phyloP scores from a whole-genome alignment of 2,329 filamentous ascomycete species.

The Colletotrichum destructivum region DNA sequence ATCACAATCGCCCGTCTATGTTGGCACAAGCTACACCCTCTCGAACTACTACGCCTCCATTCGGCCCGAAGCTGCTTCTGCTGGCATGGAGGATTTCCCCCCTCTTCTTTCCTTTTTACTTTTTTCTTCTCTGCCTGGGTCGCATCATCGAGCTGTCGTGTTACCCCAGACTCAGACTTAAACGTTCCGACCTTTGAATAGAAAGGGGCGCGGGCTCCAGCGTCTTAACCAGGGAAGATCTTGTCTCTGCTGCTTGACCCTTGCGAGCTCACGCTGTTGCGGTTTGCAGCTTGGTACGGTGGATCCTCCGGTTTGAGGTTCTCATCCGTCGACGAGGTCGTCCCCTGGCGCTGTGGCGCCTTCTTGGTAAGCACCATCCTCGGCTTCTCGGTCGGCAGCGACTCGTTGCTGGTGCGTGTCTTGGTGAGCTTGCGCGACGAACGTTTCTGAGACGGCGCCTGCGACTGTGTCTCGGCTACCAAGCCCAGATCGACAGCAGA shows the following conservation, averaged over 20 bases:
- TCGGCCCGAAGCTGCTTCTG: not conserved
- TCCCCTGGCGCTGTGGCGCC: slow-evolving; percentile 51
- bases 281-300: slow-evolving; percentile 18
- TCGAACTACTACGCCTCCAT: not conserved
- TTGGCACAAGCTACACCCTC: not conserved
- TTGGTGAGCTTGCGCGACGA: slow-evolving; percentile 60
- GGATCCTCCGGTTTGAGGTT: slow-evolving; percentile 32
- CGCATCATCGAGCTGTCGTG: not conserved
- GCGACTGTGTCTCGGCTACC: slow-evolving; percentile 43
- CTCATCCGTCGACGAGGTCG: slow-evolving; percentile 38
- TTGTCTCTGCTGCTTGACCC: slow-evolving; percentile 33
- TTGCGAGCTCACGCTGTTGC: slow-evolving; percentile 39
- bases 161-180: not conserved
- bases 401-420: slow-evolving; percentile 55
- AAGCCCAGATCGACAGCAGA: slow-evolving; percentile 49
- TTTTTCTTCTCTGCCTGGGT: not conserved
- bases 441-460: slow-evolving; percentile 50
- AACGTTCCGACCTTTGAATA: not conserved
- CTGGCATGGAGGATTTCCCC: not conserved
- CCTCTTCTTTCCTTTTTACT: not conserved
- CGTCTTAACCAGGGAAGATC: slow-evolving; percentile 23
- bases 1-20: not conserved
- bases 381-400: slow-evolving; percentile 49
- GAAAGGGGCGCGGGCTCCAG: not conserved
- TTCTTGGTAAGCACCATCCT: slow-evolving; percentile 58